Evolutionary conservation across 176 grass and related monocot species (phyloP), one percentile per base, ranked within the genome.

Genomic region (Phoenix roebelenii): DNA sequence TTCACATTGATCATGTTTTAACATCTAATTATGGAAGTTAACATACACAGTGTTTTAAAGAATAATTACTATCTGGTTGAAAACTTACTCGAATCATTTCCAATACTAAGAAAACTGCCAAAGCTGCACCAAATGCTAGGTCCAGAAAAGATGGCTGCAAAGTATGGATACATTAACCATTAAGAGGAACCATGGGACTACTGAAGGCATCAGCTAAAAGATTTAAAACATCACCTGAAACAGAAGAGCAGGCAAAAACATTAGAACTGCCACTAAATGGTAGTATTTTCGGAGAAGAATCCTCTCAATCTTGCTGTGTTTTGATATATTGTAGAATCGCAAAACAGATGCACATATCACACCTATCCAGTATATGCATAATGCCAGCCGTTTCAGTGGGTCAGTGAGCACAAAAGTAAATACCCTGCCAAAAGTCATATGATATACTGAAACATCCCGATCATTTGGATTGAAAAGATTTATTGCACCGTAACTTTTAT

Each of bases 261-360:
- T 85, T 60, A 96, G 50, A 72, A 96, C 87, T 49, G 92, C 86
- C 52, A 96, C 83, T 54, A 95, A 78, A 85, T 95, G 89, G 60
- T 95, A 95, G 35, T 95, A 95, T 29, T 95, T 95, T 66, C 89
- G 79, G 62, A 95, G 72, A 82, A 95, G 85, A 76, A 95, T 95
- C 39, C 89, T 79, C 50, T 89, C 85, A 0, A 75, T 95, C 78
- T 74, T 95, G 72, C 89, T 95, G 63, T 80, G 62, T 35, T 89
- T 95, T 59, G 89, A 95, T 64, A 95, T 95, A 50, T 51, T 83
- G 53, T 95, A 95, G 77, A 89, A 95, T 61, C 85, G 80, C 57
- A 69, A 77, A 68, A 95, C 71, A 55, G 89, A 95, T 57, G 52
- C 64, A 60, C 71, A 95, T 80, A 95, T 83, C 28, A 95, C 75